These are phyloP conservation scores for Russula sp. DNA, from an alignment of 768 basidiomycete species.

Conservation along the genomic window DNA sequence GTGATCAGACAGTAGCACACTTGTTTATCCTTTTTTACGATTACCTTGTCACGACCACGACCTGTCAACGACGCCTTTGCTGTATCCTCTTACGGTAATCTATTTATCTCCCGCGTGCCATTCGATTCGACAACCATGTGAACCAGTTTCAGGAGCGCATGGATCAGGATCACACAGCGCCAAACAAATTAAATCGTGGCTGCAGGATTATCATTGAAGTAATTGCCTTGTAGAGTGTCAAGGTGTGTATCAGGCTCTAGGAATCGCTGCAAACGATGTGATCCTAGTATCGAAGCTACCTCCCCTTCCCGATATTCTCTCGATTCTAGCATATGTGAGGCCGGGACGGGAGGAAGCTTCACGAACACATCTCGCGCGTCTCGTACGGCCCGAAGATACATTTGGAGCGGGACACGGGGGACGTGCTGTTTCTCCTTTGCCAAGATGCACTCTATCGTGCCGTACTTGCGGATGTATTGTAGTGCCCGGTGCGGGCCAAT, in stretches of 20 bases:
- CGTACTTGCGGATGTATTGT: conserved; percentile 63
- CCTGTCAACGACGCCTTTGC: conserved; percentile 1
- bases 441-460: conserved; percentile 65
- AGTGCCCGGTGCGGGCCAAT: conserved; percentile 75
- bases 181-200: neutral
- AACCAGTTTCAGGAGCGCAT: neutral
- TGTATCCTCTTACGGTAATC: neutral
- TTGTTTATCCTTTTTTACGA: neutral
- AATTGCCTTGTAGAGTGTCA: conserved; percentile 51
- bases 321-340: conserved; percentile 30
- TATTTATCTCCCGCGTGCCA: conserved; percentile 1
- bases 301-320: conserved; percentile 34
- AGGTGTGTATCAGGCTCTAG: conserved; percentile 37
- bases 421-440: conserved; percentile 42
- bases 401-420: conserved; percentile 38
- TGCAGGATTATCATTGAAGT: conserved; percentile 55
- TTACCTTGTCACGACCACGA: conserved; percentile 5
- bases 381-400: conserved; percentile 59
- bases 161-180: neutral
- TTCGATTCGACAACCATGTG: neutral
- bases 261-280: conserved; percentile 41
- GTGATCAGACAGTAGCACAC: conserved; percentile 26
- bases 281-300: conserved; percentile 41
- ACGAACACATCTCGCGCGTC: conserved; percentile 57
- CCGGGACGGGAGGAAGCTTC: conserved; percentile 58